These are phyloP conservation scores for Marasmius tenuissimus DNA, from an alignment of 1,284 basidiomycete species.

Conservation along the genomic window DNA sequence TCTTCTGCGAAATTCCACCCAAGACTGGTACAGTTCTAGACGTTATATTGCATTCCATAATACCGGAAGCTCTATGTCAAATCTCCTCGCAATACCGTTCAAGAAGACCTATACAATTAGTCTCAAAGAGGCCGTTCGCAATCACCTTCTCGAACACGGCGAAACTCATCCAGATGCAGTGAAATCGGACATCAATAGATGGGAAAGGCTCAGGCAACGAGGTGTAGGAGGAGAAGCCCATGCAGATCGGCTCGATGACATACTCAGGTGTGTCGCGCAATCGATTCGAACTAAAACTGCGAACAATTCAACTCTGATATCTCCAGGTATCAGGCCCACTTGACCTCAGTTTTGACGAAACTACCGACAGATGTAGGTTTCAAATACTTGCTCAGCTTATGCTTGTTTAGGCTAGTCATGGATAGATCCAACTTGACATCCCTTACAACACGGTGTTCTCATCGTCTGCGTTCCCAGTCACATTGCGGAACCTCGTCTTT, in stretches of 20 bases:
- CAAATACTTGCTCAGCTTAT: background rate
- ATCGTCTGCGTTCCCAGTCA: conserved; percentile 55
- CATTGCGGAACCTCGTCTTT: conserved; percentile 73
- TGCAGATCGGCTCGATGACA: conserved; percentile 47
- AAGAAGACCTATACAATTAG: conserved; percentile 69
- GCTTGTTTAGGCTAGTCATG: background rate
- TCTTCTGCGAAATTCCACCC: background rate
- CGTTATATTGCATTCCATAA: background rate
- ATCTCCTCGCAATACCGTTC: conserved; percentile 77
- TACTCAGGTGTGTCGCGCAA: conserved; percentile 44
- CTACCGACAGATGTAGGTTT: conserved; percentile 42
- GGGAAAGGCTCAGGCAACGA: conserved; percentile 70
- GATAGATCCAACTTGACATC: conserved; percentile 77
- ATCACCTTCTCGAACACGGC: conserved; percentile 71
- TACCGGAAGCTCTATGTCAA: conserved; percentile 54
- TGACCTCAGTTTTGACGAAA: conserved; percentile 59
- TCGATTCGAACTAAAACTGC: conserved; percentile 1
- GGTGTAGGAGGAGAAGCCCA: conserved; percentile 61
- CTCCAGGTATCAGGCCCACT: background rate
- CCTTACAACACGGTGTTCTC: conserved; percentile 75
- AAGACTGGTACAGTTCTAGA: no score
- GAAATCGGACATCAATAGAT: conserved; percentile 72
- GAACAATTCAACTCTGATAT: background rate
- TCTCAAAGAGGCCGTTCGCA: conserved; percentile 58
- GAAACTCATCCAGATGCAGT: conserved; percentile 91